Percentiles rank a stretch among this genome's conserved stretches.
phyloP scores from a whole-genome alignment of 169 alveolate genomes.

The Plasmodium relictum region DNA sequence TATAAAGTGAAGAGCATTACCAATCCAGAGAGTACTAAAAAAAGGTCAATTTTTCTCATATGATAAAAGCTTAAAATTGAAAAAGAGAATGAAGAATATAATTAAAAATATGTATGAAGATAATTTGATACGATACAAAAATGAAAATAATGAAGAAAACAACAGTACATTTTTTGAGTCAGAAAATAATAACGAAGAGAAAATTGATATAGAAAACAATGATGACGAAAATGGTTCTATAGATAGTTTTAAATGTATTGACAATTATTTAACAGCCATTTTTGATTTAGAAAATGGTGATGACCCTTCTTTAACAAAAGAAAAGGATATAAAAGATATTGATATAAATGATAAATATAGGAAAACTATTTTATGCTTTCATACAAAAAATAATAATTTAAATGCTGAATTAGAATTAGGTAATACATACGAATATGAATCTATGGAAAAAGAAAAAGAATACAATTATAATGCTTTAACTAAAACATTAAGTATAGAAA shows the following conservation, averaged over 20 bases:
- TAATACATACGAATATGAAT: conserved; percentile 66
- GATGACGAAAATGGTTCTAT: conserved; percentile 3
- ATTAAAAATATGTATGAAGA: conserved; percentile 13
- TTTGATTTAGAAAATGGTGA: conserved; percentile 43
- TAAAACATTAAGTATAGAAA: conserved; percentile 1
- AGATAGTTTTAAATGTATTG: conserved; percentile 45
- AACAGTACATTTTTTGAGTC: not conserved
- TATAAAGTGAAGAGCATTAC: too few relatives aligned
- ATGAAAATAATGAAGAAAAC: not conserved
- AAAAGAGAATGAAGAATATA: conserved; percentile 43
- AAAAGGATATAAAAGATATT: conserved; percentile 5
- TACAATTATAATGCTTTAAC: not conserved
- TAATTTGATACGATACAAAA: not conserved
- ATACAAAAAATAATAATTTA: conserved; percentile 46
- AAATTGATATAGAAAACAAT: conserved; percentile 7
- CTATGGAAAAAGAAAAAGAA: conserved; percentile 27
- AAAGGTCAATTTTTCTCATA: too few relatives aligned
- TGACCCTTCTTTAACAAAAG: conserved; percentile 19
- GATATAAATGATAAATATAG: conserved; percentile 12
- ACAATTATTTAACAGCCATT: conserved; percentile 50
- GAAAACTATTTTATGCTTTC: conserved; percentile 8
- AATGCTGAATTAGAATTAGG: conserved; percentile 40
- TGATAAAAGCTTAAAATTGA: not conserved
- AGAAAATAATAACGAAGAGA: conserved; percentile 14
- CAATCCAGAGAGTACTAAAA: too few relatives aligned